Evolutionary conservation across 192 early-diverging fungal genomes (phyloP).

Genomic region (Phycomyces blakesleeanus): DNA sequence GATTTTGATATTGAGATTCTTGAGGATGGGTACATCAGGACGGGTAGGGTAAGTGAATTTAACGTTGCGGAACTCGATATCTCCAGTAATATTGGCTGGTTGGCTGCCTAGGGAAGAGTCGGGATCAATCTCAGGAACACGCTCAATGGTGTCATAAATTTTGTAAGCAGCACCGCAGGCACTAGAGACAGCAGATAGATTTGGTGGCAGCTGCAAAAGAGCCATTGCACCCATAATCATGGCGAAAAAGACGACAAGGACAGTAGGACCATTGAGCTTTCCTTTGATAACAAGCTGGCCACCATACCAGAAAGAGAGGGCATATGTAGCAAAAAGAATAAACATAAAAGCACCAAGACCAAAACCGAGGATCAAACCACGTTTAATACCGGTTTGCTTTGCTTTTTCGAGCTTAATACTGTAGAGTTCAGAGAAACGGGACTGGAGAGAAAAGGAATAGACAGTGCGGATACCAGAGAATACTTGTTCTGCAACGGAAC

Average conservation of each 20-base stretch:
- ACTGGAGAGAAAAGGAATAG: conserved; percentile 75
- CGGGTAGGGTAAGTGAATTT: conserved; percentile 86
- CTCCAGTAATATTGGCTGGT: conserved; percentile 50
- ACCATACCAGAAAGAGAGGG: conserved; percentile 85
- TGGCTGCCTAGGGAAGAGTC: conserved; percentile 39
- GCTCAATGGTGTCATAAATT: conserved; percentile 80
- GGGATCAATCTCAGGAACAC: conserved; percentile 74
- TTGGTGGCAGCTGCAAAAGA: conserved; percentile 67
- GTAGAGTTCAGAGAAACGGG: conserved; percentile 68
- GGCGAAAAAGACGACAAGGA: conserved; percentile 85
- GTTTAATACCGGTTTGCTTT: conserved; percentile 57
- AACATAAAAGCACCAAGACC: conserved; percentile 75
- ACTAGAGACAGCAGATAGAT: conserved; percentile 67
- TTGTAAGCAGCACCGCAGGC: conserved; percentile 79
- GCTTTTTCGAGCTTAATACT: conserved; percentile 57
- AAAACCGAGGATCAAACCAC: conserved; percentile 53
- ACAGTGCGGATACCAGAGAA: conserved; percentile 85
- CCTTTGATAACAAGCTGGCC: conserved; percentile 47
- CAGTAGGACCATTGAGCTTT: conserved; percentile 42
- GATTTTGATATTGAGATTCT: conserved; percentile 66
- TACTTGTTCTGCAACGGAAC: conserved; percentile 84
- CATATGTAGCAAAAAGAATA: conserved; percentile 72
- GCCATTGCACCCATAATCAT: conserved; percentile 79
- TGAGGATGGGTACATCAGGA: conserved; percentile 76
- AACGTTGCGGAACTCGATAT: conserved; percentile 74